Evolutionary conservation across 1,284 basidiomycete genomes (phyloP).

Genomic region (Acaromyces ingoldii): DNA sequence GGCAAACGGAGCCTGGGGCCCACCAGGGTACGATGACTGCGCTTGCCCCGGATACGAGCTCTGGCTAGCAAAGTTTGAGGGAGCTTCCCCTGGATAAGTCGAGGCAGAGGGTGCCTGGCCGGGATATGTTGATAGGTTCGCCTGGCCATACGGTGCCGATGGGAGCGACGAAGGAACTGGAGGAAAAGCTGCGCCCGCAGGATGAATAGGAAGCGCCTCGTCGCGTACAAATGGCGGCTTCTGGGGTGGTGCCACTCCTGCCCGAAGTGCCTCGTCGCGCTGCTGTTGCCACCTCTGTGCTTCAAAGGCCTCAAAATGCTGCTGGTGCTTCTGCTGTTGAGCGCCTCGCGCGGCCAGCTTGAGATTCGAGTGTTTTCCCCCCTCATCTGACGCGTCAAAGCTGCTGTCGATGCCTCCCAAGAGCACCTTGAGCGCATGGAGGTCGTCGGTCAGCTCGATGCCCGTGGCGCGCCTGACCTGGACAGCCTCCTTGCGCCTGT

Average conservation of each 20-base stretch:
- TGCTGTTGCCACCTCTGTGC: not conserved
- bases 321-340: not conserved
- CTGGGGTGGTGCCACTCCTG: not conserved
- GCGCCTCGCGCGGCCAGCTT: not conserved
- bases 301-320: not conserved
- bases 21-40: too few relatives aligned
- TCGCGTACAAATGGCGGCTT: constrained; percentile 1
- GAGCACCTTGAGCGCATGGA: constrained; percentile 36
- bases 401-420: constrained; percentile 34
- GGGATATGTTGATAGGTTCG: too few relatives aligned
- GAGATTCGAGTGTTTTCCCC: not conserved
- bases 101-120: too few relatives aligned
- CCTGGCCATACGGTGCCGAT: too few relatives aligned
- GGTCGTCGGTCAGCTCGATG: constrained; percentile 32
- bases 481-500: constrained; percentile 25
- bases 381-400: constrained; percentile 37
- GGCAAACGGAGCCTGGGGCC: too few relatives aligned
- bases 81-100: too few relatives aligned
- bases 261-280: not conserved
- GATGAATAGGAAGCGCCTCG: not conserved
- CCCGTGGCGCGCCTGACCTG: constrained; percentile 30
- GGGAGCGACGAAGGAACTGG: too few relatives aligned
- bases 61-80: too few relatives aligned
- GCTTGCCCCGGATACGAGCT: too few relatives aligned
- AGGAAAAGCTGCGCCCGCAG: too few relatives aligned